phyloP scores from a whole-genome alignment of 2,329 filamentous ascomycete genomes.

The Trichoderma atroviride region DNA sequence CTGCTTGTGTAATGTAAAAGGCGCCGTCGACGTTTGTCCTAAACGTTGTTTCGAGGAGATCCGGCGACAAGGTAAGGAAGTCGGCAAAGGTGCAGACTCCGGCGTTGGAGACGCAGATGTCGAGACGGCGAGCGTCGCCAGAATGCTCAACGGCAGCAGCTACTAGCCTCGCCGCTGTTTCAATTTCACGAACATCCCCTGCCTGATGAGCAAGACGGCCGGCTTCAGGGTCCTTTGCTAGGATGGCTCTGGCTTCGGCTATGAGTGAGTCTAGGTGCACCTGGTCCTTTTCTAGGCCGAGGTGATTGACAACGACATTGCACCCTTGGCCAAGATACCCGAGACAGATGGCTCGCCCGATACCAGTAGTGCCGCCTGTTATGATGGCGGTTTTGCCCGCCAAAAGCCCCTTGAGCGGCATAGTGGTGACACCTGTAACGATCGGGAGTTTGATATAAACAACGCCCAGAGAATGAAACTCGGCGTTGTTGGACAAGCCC shows the following conservation, averaged over 20 bases:
- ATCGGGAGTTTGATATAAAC: background rate
- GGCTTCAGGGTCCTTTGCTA: conserved; percentile 46
- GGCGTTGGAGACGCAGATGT: conserved; percentile 86
- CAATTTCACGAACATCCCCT: conserved; percentile 76
- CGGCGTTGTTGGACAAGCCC: background rate
- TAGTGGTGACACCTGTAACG: conserved; percentile 31
- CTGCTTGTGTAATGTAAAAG: conserved; percentile 86
- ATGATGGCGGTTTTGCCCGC: conserved; percentile 79
- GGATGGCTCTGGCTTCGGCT: conserved; percentile 53
- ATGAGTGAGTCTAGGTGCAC: conserved; percentile 57
- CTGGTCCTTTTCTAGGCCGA: conserved; percentile 59
- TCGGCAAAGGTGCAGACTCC: conserved; percentile 87
- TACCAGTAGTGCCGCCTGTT: conserved; percentile 83
- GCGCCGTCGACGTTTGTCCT: conserved; percentile 82
- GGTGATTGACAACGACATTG: conserved; percentile 78
- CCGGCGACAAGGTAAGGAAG: conserved; percentile 72
- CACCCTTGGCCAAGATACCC: conserved; percentile 78
- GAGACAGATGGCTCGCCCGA: conserved; percentile 81
- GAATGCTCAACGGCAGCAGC: conserved; percentile 61
- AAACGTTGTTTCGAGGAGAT: conserved; percentile 72
- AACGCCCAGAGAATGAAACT: background rate
- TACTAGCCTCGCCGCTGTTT: conserved; percentile 71
- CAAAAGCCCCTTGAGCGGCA: conserved; percentile 60
- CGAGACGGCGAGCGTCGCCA: conserved; percentile 60
- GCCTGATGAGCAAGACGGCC: conserved; percentile 67